Conservation (phyloP, 495 filamentous ascomycete genomes). For the Hyphodiscus hymeniophilus region DNA sequence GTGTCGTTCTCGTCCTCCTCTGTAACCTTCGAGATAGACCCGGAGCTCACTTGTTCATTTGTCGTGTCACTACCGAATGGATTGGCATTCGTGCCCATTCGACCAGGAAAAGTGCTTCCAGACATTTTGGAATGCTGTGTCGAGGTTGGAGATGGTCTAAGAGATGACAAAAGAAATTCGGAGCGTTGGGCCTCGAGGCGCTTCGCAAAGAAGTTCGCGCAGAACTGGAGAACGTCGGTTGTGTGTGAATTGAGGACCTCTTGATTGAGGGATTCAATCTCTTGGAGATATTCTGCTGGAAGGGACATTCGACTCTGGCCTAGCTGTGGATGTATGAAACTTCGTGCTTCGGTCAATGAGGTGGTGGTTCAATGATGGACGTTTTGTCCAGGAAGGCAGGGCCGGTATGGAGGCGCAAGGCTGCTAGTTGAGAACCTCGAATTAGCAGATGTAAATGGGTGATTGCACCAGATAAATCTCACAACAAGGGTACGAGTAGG, state of each 20-base stretch:
- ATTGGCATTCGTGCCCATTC: conserved; percentile 43
- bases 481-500: too few relatives aligned
- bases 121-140: conserved; percentile 30
- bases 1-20: conserved; percentile 52
- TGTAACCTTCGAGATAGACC: conserved; percentile 41
- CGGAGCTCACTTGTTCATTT: conserved; percentile 24
- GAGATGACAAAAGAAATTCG: conserved; percentile 34
- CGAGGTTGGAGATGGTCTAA: neutral
- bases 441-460: too few relatives aligned
- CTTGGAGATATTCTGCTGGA: conserved; percentile 48
- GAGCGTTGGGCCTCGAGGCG: conserved; percentile 53
- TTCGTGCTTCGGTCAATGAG: too few relatives aligned
- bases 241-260: conserved; percentile 45
- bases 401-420: too few relatives aligned
- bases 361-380: too few relatives aligned
- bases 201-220: conserved; percentile 54
- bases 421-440: too few relatives aligned
- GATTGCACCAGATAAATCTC: too few relatives aligned
- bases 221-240: conserved; percentile 57
- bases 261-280: conserved; percentile 50
- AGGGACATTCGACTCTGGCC: conserved; percentile 22
- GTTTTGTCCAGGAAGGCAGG: too few relatives aligned
- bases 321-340: too few relatives aligned
- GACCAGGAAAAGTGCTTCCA: conserved; percentile 45
- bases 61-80: conserved; percentile 36